Conservation (phyloP, 2,329 filamentous ascomycete species). For the Sclerotinia nivalis region DNA sequence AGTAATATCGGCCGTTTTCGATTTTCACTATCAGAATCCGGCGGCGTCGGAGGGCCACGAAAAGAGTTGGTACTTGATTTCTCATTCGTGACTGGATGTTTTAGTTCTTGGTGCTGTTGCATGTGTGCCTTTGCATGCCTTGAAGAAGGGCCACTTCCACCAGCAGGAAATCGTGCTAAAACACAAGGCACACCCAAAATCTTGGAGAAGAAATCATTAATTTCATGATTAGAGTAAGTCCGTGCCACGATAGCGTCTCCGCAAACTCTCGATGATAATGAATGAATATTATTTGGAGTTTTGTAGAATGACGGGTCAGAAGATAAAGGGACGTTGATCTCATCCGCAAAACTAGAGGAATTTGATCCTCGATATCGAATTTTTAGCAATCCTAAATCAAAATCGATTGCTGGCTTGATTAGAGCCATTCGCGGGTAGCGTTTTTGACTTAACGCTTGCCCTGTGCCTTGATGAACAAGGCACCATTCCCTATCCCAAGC, state of each 20-base stretch:
- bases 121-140: conserved; percentile 73
- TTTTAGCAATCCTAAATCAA: conserved; percentile 63
- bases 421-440: conserved; percentile 84
- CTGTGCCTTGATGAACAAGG: conserved; percentile 81
- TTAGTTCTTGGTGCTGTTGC: conserved; percentile 54
- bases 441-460: conserved; percentile 85
- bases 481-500: conserved; percentile 98
- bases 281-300: conserved; percentile 43
- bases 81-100: conserved; percentile 26
- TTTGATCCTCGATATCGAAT: conserved; percentile 53
- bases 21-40: conserved; percentile 57
- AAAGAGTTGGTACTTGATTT: conserved; percentile 52
- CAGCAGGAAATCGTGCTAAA: conserved; percentile 78
- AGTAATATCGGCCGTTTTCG: conserved; percentile 64
- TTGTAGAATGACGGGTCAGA: conserved; percentile 61
- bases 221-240: conserved; percentile 63
- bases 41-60: conserved; percentile 55
- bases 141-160: conserved; percentile 57
- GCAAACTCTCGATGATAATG: conserved; percentile 69
- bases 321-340: conserved; percentile 63
- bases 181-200: conserved; percentile 77
- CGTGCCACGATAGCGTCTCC: conserved; percentile 74
- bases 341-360: conserved; percentile 35
- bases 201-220: conserved; percentile 76
- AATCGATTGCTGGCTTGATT: conserved; percentile 72